Base-by-base conservation (phyloP, 2,329 filamentous ascomycete species). In the Ophiognomonia clavigignenti-juglandacearum region DNA sequence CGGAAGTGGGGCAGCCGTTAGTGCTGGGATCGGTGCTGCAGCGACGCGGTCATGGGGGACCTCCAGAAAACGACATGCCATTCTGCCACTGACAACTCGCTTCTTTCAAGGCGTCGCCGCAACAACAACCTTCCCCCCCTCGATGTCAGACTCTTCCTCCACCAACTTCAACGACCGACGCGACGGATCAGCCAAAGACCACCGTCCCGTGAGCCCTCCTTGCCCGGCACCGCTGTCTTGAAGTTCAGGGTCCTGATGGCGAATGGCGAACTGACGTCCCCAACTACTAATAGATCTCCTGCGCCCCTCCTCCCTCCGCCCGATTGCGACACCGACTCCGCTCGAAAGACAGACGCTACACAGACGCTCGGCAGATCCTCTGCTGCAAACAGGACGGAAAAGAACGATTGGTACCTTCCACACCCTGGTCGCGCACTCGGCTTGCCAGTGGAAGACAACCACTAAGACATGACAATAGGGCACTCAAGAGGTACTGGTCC, bases 401-500 rank as follows among this genome's bases (percentile, higher is more conserved):
- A 20, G 23, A 16, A 14, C 16, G 18, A 16, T 35, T 43, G 41
- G 41, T 43, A 43, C 19, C 20, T 35, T 34, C 24, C 22, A 40
- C 11, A 23, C 23, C 37, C 5, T 38, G 11, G 13, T 23, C 14
- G 18, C 18, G n/a, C 37, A 24, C 22, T 26, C 37, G 10, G 11
- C 6, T 37, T 37, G 16, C 16, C 13, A 8, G 11, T 29, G 4
- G 13, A 19, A 16, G 20, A 18, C 23, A 18, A 22, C 8, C 38
- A 23, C 37, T 24, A 14, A 39, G 38, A 40, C 10, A 29, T 29
- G 22, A 39, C 38, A n/a, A n/a, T n/a, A 53, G 53, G 51, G 36
- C 50, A 7, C 32, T 45, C 27, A 24, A 35, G 35, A 47, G 52
- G n/a, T 69, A 70, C 50, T 50, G 57, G 45, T 69, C 65, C 47